These are phyloP conservation scores for Pachysolen tannophilus DNA, from an alignment of 805 yeast species.

Conservation along the genomic window DNA sequence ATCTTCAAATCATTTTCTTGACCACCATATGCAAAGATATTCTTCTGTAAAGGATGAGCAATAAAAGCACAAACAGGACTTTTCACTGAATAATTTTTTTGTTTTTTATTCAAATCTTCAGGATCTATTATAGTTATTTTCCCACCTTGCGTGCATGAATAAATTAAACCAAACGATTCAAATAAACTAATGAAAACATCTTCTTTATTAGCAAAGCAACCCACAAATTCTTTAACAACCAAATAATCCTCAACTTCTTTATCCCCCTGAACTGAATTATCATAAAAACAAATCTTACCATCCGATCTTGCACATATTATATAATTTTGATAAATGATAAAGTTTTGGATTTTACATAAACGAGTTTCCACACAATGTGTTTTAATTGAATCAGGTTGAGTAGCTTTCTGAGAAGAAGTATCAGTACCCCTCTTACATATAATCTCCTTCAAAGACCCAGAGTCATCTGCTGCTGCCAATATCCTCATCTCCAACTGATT, in stretches of 20 bases:
- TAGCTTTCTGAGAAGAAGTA: conserved; percentile 62
- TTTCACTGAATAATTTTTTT: conserved; percentile 23
- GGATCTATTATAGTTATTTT: conserved; percentile 19
- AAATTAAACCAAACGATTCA: conserved; percentile 17
- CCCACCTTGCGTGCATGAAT: conserved; percentile 27
- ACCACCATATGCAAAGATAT: conserved; percentile 77
- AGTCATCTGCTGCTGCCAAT: conserved; percentile 57
- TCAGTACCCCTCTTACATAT: conserved; percentile 64
- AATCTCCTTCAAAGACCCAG: conserved; percentile 59
- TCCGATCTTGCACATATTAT: conserved; percentile 34
- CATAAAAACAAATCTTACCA: conserved; percentile 35
- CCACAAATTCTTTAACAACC: conserved; percentile 11
- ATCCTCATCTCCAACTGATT: conserved; percentile 39
- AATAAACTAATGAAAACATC: conserved; percentile 33
- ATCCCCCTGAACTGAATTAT: too few relatives aligned
- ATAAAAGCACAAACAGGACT: conserved; percentile 43
- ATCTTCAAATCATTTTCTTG: conserved; percentile 67
- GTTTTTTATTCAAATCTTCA: conserved; percentile 7
- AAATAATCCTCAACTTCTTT: too few relatives aligned
- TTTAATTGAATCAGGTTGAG: conserved; percentile 49
- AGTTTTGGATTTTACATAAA: conserved; percentile 26
- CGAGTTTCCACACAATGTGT: conserved; percentile 22
- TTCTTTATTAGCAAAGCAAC: conserved; percentile 10
- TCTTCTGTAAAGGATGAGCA: conserved; percentile 37
- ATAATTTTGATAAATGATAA: conserved; percentile 24